Evolutionary conservation across 1,284 basidiomycete species (phyloP), one percentile per base, ranked within the genome.

Genomic region (Golubevia pallescens): DNA sequence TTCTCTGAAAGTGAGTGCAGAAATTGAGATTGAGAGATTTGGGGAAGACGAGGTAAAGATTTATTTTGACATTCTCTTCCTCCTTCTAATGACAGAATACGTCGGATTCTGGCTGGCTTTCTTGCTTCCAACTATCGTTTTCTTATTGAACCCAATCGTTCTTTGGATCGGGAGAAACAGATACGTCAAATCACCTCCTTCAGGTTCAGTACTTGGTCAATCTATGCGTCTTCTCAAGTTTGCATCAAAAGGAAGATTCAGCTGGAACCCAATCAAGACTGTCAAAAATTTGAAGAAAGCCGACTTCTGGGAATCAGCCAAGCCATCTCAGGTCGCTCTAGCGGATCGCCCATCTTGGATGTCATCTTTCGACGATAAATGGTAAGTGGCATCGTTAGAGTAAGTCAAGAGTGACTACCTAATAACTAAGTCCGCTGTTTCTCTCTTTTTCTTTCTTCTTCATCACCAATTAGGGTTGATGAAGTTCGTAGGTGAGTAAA

Each of bases 161-260:
- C 89, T 95, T 48, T 89, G 86, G 75, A 65, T 88, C 59, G 92
- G 92, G 1, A 88, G 89, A 60, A 90, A 91, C 66, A 87, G 88
- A 34, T 95, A 95, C 86, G 85, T 87, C 23, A 87, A 87, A 42
- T 90, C 90, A 0, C 91, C 92, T 8, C 93, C 93, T 0, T 88
- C 88, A 0, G 93, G 93, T n/a, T 93, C 92, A 6, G 90, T 94
- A 16, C 88, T 94, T 89, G 92, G 77, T 88, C 73, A 82, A 60
- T 79, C 86, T 28, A 10, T 85, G 28, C 78, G 78, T 13, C 68
- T 81, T 53, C 73, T 73, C 64, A 8, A 54, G 16, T 72, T 74
- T 20, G 79, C 73, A 32, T 28, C 70, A 58, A 73, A 69, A 61
- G 70, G 68, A 32, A 66, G 68, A 19, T 78, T 69, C 71, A 64